Conservation (phyloP, 176 grass and related monocot genomes). For the Bolboschoenus planiculmis region DNA sequence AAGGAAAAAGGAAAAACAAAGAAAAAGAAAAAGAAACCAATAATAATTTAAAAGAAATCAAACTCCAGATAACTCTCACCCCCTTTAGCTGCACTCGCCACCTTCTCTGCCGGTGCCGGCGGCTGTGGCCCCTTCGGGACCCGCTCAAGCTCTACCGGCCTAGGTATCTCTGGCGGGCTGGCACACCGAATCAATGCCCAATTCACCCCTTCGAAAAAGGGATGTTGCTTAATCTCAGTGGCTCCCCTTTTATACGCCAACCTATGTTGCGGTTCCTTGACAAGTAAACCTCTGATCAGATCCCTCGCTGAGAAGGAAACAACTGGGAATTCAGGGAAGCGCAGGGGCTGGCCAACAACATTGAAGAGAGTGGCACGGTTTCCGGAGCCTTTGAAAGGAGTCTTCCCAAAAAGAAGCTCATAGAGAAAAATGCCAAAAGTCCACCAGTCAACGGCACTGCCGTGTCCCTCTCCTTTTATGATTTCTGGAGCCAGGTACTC, state of each 20-base stretch:
- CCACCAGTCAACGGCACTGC: slow-evolving; percentile 97
- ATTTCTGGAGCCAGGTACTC: slow-evolving; percentile 92
- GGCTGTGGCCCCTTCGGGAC: slow-evolving; percentile 22
- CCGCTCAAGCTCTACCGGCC: slow-evolving; percentile 40
- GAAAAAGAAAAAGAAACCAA: neutral
- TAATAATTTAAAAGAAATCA: slow-evolving; percentile 64
- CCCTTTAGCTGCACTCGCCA: slow-evolving; percentile 38
- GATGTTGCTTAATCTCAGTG: slow-evolving; percentile 85
- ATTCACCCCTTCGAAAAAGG: slow-evolving; percentile 85
- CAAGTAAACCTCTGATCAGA: slow-evolving; percentile 66
- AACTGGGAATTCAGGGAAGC: slow-evolving; percentile 60
- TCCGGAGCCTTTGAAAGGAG: slow-evolving; percentile 81
- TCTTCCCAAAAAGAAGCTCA: slow-evolving; percentile 89
- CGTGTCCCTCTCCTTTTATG: slow-evolving; percentile 88
- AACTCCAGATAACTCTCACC: slow-evolving; percentile 73
- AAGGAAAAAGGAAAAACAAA: slow-evolving; percentile 7
- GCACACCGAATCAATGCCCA: slow-evolving; percentile 88
- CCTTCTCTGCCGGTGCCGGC: neutral
- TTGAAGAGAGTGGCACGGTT: slow-evolving; percentile 80
- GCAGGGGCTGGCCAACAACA: slow-evolving; percentile 64
- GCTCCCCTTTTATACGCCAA: slow-evolving; percentile 71
- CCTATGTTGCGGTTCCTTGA: slow-evolving; percentile 71
- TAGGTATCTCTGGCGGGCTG: slow-evolving; percentile 78
- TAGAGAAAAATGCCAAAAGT: slow-evolving; percentile 88
- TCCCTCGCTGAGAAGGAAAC: slow-evolving; percentile 71